A percentile compares a stretch with the other conserved stretches of the same genome.
phyloP scores from a whole-genome alignment of 2,329 filamentous ascomycete genomes.

The Aureobasidium subglaciale region DNA sequence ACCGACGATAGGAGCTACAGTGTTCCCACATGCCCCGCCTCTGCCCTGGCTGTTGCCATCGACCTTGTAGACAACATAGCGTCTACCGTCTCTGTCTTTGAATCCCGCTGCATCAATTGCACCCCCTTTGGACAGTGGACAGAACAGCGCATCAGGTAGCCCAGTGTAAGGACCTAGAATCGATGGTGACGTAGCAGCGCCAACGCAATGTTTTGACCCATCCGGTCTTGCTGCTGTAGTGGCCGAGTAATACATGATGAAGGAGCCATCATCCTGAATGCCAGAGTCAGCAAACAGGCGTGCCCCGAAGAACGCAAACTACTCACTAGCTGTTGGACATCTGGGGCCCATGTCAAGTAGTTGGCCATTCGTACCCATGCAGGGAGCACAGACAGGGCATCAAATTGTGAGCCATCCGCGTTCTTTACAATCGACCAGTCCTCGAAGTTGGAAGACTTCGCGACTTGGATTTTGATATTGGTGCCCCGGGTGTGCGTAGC shows the following conservation, averaged over 20 bases:
- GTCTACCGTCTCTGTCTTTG: slow-evolving; percentile 22
- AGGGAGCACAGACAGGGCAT: slow-evolving; percentile 48
- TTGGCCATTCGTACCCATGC: slow-evolving; percentile 47
- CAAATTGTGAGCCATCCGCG: slow-evolving; percentile 30
- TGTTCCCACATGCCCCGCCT: slow-evolving; percentile 25
- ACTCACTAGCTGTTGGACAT: slow-evolving; percentile 43
- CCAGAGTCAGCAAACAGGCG: background rate
- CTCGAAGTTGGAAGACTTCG: slow-evolving; percentile 42
- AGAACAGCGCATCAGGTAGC: slow-evolving; percentile 21
- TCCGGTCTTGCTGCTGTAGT: slow-evolving; percentile 19
- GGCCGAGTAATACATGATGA: slow-evolving; percentile 28
- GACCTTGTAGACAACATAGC: slow-evolving; percentile 27
- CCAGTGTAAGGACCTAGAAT: slow-evolving; percentile 24
- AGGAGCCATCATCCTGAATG: slow-evolving; percentile 21
- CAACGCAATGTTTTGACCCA: slow-evolving; percentile 25
- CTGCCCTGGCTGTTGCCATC: slow-evolving; percentile 25
- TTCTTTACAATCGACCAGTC: slow-evolving; percentile 43
- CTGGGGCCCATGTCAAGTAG: slow-evolving; percentile 54
- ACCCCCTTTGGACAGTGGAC: slow-evolving; percentile 24
- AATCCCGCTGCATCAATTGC: slow-evolving; percentile 27
- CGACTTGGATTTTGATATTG: slow-evolving; percentile 46
- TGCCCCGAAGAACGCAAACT: background rate
- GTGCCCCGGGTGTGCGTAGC: slow-evolving; percentile 37
- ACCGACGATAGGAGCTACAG: slow-evolving; percentile 24
- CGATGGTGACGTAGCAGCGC: slow-evolving; percentile 22